Evolutionary conservation across 306 rosid species (phyloP).

Genomic region (Inga leiocalycina): DNA sequence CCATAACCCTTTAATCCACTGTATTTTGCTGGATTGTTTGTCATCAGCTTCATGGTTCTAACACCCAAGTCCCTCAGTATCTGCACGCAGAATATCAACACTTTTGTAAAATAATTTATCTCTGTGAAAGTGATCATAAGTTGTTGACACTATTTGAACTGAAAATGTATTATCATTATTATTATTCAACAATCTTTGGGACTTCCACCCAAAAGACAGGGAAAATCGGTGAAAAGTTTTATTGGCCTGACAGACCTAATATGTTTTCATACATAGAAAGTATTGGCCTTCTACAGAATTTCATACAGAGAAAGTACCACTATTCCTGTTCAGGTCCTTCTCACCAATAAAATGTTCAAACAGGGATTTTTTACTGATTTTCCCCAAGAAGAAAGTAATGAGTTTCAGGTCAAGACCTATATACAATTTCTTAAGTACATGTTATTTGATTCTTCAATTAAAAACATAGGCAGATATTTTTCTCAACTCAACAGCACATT

Average conservation of each 20-base stretch:
- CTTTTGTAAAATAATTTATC: neutral
- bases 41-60: constrained; percentile 84
- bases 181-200: neutral
- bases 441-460: neutral
- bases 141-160: neutral
- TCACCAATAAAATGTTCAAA: too few species aligned
- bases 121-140: neutral
- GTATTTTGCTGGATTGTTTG: constrained; percentile 86
- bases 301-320: too few species aligned
- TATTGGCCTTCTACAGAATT: too few species aligned
- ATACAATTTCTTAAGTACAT: neutral
- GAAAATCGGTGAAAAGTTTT: too few species aligned
- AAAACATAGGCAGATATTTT: neutral
- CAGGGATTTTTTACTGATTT: too few species aligned
- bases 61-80: constrained; percentile 81
- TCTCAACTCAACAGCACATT: neutral
- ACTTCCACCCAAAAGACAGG: neutral
- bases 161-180: neutral
- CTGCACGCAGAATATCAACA: constrained; percentile 47
- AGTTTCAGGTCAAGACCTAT: neutral
- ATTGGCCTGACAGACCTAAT: too few species aligned
- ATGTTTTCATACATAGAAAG: too few species aligned
- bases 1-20: constrained; percentile 88
- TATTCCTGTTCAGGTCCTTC: too few species aligned
- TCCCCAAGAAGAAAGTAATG: neutral